These are phyloP conservation scores for Sphaerostilbella broomeana DNA, from an alignment of 2,329 filamentous ascomycete species.

Conservation along the genomic window DNA sequence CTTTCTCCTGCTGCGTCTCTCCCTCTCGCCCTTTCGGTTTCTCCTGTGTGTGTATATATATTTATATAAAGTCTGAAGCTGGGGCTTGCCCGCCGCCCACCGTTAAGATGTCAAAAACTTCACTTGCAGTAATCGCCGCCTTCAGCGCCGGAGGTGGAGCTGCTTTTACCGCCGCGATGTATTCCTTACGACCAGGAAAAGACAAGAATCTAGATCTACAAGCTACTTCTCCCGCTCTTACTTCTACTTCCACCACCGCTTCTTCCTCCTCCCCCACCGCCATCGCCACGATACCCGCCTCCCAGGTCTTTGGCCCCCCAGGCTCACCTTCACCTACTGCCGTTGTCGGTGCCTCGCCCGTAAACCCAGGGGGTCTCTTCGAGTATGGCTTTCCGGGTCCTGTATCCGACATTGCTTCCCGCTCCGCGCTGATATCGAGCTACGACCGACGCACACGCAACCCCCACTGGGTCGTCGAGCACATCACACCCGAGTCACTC, in stretches of 20 bases:
- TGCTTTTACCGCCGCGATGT: slow-evolving; percentile 64
- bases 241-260: slow-evolving; percentile 23
- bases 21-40: not conserved
- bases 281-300: slow-evolving; percentile 43
- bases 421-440: slow-evolving; percentile 72
- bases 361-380: slow-evolving; percentile 71
- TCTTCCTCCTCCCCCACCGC: slow-evolving; percentile 24
- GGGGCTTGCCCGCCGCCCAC: slow-evolving; percentile 9
- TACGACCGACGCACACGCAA: slow-evolving; percentile 90
- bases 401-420: slow-evolving; percentile 70
- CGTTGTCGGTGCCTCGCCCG: slow-evolving; percentile 37
- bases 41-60: not conserved
- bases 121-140: slow-evolving; percentile 67
- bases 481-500: slow-evolving; percentile 87
- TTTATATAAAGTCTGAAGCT: not conserved
- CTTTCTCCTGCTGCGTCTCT: not conserved
- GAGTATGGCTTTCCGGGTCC: slow-evolving; percentile 91
- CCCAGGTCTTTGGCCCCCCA: slow-evolving; percentile 44
- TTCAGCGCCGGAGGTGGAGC: slow-evolving; percentile 71
- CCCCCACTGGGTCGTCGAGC: slow-evolving; percentile 90
- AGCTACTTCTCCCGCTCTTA: slow-evolving; percentile 24
- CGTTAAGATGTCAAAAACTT: slow-evolving; percentile 81
- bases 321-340: slow-evolving; percentile 25
- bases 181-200: slow-evolving; percentile 46
- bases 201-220: slow-evolving; percentile 39